phyloP scores from a whole-genome alignment of 148 eudicot genomes.

The Camellia lanceoleosa region DNA sequence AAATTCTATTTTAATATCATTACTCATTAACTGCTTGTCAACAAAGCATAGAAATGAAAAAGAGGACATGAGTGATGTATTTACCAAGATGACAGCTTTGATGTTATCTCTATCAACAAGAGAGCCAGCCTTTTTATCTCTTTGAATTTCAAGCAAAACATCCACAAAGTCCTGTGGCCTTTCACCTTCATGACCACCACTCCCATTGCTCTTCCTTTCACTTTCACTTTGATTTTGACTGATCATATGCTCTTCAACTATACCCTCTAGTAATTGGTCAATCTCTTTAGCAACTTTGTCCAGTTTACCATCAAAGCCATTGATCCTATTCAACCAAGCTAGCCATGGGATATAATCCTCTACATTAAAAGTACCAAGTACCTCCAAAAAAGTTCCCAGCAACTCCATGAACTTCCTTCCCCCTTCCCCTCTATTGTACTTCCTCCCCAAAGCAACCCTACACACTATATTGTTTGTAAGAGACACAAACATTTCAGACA shows the following conservation, averaged over 20 bases:
- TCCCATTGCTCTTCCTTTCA: not conserved
- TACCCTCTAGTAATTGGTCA: slow-evolving; percentile 4
- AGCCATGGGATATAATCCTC: slow-evolving; percentile 19
- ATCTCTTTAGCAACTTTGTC: slow-evolving; percentile 12
- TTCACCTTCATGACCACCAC: not conserved
- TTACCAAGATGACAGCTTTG: slow-evolving; percentile 18
- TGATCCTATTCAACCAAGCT: not conserved
- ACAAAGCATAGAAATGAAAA: not conserved
- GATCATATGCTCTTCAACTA: not conserved
- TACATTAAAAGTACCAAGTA: not conserved
- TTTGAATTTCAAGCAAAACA: slow-evolving; percentile 15
- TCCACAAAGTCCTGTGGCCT: not conserved
- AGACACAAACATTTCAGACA: slow-evolving; percentile 3
- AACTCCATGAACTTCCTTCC: not conserved
- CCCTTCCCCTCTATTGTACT: slow-evolving; percentile 1
- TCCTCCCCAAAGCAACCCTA: slow-evolving; percentile 14
- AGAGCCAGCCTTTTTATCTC: not conserved
- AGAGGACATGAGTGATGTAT: not conserved
- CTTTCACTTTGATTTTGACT: too few relatives aligned
- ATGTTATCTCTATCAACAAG: not conserved
- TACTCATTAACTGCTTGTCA: too few relatives aligned
- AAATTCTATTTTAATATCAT: too few relatives aligned
- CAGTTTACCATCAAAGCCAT: slow-evolving; percentile 1
- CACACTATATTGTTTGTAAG: slow-evolving; percentile 10
- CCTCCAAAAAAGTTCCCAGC: not conserved